phyloP scores from a whole-genome alignment of 2,329 filamentous ascomycete genomes.

The Rhynchosporium secalis region DNA sequence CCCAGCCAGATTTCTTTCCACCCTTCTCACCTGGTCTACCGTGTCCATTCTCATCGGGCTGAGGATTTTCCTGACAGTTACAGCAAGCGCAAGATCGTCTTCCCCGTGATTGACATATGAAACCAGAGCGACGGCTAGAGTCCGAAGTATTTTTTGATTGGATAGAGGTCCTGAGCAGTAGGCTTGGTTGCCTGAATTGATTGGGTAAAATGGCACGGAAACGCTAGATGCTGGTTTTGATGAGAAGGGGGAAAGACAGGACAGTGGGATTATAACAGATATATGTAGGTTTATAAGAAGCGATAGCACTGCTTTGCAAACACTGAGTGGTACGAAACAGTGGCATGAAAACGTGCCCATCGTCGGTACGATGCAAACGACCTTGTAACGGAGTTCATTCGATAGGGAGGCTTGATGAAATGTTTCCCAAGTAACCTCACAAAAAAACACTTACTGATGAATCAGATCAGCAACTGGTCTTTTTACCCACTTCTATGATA shows the following conservation, averaged over 20 bases:
- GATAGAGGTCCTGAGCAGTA: background rate
- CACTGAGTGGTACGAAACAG: background rate
- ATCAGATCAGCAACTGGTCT: slow-evolving; percentile 2
- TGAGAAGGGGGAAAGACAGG: background rate
- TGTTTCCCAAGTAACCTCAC: slow-evolving; percentile 8
- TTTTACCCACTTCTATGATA: background rate
- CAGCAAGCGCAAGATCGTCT: background rate
- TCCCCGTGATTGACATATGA: background rate
- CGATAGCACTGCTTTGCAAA: background rate
- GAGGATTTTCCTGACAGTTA: background rate
- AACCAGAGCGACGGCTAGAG: background rate
- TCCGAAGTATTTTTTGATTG: slow-evolving; percentile 8
- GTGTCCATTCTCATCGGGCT: background rate
- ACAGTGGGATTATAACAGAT: background rate
- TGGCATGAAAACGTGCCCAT: slow-evolving; percentile 4
- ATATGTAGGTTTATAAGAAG: slow-evolving; percentile 5
- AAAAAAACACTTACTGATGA: slow-evolving; percentile 9
- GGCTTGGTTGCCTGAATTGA: no score
- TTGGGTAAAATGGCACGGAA: background rate
- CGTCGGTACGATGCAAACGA: slow-evolving; percentile 14
- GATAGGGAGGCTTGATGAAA: background rate
- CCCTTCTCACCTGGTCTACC: slow-evolving; percentile 9
- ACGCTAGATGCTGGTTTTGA: background rate
- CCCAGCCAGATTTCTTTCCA: slow-evolving; percentile 16
- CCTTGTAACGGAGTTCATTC: background rate